Evolutionary conservation across 1,284 basidiomycete species (phyloP).

Genomic region (Microbotryum silenes-acaulis): DNA sequence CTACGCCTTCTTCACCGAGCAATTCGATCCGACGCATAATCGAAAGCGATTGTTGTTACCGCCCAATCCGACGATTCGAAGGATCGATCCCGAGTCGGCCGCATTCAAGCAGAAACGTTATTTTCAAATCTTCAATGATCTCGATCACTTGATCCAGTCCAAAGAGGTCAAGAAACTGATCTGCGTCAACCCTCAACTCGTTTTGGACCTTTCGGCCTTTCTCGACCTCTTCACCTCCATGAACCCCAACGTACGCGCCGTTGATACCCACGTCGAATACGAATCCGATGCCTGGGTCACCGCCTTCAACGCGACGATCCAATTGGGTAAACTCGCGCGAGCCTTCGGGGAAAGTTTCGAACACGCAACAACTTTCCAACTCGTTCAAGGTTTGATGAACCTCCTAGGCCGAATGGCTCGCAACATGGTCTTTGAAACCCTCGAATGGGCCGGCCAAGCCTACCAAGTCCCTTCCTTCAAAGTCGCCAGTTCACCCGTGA

Average conservation of each 20-base stretch:
- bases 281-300: slow-evolving; percentile 91
- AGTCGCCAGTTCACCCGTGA: slow-evolving; percentile 69
- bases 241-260: slow-evolving; percentile 78
- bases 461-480: slow-evolving; percentile 66
- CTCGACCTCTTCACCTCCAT: slow-evolving; percentile 85
- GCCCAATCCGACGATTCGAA: slow-evolving; percentile 33
- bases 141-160: slow-evolving; percentile 35
- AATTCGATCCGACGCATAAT: slow-evolving; percentile 47
- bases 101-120: slow-evolving; percentile 90
- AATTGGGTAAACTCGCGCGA: slow-evolving; percentile 76
- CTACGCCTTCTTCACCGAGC: slow-evolving; percentile 78
- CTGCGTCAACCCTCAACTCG: slow-evolving; percentile 2
- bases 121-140: slow-evolving; percentile 37
- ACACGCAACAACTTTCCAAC: slow-evolving; percentile 51
- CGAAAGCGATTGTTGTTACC: slow-evolving; percentile 58
- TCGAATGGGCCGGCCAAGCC: slow-evolving; percentile 54
- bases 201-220: slow-evolving; percentile 56
- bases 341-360: slow-evolving; percentile 75
- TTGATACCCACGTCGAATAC: slow-evolving; percentile 76
- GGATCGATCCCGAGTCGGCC: slow-evolving; percentile 64
- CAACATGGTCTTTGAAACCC: slow-evolving; percentile 55
- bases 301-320: slow-evolving; percentile 84
- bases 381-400: slow-evolving; percentile 60
- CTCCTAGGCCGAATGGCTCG: slow-evolving; percentile 63
- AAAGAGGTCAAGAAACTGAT: slow-evolving; percentile 28